Conservation (phyloP, 108 stramenopile species). For the Schizochytrium sp. region DNA sequence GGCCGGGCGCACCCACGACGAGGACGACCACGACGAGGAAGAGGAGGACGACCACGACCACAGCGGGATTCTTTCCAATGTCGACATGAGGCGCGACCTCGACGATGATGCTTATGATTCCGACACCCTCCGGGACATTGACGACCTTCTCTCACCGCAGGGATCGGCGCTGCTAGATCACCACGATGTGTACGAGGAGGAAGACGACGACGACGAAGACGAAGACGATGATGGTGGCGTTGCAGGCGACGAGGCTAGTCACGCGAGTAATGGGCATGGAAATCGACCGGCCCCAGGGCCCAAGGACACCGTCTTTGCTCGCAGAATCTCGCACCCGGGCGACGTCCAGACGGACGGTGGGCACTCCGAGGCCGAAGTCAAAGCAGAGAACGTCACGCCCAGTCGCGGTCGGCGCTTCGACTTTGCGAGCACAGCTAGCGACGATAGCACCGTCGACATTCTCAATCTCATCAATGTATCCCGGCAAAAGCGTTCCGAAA, state of each 20-base stretch:
- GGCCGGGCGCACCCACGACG: no score
- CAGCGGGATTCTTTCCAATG: not conserved
- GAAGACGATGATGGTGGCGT: no score
- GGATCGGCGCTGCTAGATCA: no score
- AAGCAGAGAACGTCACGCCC: not conserved
- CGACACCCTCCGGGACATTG: not conserved
- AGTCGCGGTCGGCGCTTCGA: not conserved
- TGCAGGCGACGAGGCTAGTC: no score
- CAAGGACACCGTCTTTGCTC: no score
- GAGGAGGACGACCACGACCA: not conserved
- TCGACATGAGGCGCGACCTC: not conserved
- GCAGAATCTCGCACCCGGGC: no score
- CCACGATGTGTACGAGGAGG: no score
- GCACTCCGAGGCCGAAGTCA: not conserved
- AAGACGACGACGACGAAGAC: no score
- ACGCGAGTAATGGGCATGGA: no score
- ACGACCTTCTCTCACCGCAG: not conserved
- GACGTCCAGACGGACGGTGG: not conserved
- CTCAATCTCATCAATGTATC: not conserved
- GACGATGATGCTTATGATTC: not conserved
- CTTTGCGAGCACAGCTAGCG: not conserved
- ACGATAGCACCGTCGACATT: not conserved
- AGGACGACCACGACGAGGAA: no score
- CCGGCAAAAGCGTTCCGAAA: not conserved
- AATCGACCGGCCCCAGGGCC: no score